Conservation (phyloP, 2,329 filamentous ascomycete species). For the Fusarium circinatum region DNA sequence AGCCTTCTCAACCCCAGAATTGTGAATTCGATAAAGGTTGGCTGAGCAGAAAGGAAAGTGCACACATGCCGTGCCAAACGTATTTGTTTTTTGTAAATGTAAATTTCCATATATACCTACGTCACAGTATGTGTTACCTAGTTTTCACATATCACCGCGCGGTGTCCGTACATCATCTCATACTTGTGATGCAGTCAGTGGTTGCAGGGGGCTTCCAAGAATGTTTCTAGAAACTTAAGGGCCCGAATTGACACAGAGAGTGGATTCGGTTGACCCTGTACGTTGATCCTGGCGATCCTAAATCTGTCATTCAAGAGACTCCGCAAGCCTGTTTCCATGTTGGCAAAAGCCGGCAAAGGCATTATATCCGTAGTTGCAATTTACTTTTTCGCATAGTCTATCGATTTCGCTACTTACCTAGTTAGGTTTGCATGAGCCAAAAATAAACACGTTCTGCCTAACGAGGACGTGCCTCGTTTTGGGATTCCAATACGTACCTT, state of each 20-base stretch:
- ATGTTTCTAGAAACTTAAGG: conserved; percentile 13
- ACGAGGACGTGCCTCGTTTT: not conserved
- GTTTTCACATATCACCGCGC: not conserved
- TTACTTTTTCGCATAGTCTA: not conserved
- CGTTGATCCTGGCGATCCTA: not conserved
- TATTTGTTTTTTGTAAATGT: not conserved
- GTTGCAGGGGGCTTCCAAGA: not conserved
- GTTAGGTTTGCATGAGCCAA: conserved; percentile 15
- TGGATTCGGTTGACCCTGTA: not conserved
- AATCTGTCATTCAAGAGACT: not conserved
- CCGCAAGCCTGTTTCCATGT: not conserved
- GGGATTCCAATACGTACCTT: conserved; percentile 5
- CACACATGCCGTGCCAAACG: not conserved
- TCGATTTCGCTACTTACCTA: not conserved
- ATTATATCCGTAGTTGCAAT: not conserved
- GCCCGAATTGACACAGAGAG: not conserved
- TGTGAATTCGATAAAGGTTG: not conserved
- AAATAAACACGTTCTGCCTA: conserved; percentile 22
- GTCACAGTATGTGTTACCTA: not conserved
- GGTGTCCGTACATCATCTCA: not conserved
- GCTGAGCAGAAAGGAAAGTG: not conserved
- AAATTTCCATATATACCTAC: too few species aligned
- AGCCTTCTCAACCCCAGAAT: conserved; percentile 10
- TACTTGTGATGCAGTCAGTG: not conserved
- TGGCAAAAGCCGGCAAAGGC: not conserved